These are phyloP conservation scores for Filobasidium floriforme DNA, from an alignment of 768 basidiomycete genomes.

Conservation along the genomic window DNA sequence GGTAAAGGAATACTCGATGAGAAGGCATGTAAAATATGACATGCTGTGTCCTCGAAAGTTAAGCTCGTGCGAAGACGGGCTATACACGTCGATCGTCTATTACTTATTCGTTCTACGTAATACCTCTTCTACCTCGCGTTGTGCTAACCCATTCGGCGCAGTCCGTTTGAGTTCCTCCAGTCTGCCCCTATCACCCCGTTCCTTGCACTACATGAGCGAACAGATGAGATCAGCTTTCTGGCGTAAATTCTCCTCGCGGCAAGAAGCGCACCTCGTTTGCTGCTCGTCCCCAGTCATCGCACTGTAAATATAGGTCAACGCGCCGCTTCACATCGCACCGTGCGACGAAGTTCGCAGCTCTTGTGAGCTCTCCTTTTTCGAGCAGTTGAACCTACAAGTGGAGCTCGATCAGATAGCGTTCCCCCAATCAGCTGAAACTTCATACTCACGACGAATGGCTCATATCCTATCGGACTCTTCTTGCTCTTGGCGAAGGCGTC, in stretches of 20 bases:
- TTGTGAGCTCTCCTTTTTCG: slow-evolving; percentile 47
- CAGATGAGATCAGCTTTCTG: no score
- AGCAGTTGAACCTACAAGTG: slow-evolving; percentile 11
- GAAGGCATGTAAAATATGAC: slow-evolving; percentile 7
- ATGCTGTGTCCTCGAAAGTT: no score
- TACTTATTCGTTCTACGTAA: slow-evolving; percentile 20
- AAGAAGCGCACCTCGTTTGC: slow-evolving; percentile 54
- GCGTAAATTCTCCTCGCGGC: not conserved
- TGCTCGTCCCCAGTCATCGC: slow-evolving; percentile 82
- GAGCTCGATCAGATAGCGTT: not conserved
- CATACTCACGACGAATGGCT: slow-evolving; percentile 48
- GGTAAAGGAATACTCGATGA: slow-evolving; percentile 41
- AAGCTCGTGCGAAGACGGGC: no score
- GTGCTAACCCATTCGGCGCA: slow-evolving; percentile 72
- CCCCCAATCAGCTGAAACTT: not conserved
- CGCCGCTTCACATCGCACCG: slow-evolving; percentile 76
- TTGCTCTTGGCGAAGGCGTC: slow-evolving; percentile 78
- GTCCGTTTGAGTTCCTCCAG: slow-evolving; percentile 69
- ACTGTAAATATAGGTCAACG: slow-evolving; percentile 78
- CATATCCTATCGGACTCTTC: slow-evolving; percentile 91
- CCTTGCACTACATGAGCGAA: slow-evolving; percentile 55
- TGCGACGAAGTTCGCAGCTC: slow-evolving; percentile 69
- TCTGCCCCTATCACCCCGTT: slow-evolving; percentile 71
- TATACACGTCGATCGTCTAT: not conserved
- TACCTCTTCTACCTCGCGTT: slow-evolving; percentile 57